These are phyloP conservation scores for Pestalotiopsis sp. DNA, from an alignment of 2,329 filamentous ascomycete genomes.

Conservation along the genomic window DNA sequence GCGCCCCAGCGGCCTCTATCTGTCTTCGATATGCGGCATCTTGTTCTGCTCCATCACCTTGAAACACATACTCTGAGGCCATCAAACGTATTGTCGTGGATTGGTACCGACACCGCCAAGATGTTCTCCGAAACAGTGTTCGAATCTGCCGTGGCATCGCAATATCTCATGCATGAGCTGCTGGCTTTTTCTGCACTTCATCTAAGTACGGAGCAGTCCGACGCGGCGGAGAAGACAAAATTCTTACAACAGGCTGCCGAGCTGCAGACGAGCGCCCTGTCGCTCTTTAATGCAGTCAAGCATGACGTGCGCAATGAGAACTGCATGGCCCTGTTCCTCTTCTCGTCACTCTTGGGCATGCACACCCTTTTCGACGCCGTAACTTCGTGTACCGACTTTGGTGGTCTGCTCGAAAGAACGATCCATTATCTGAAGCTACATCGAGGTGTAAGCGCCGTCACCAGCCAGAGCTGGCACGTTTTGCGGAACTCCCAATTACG, in stretches of 20 bases:
- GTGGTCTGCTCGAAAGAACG: not conserved
- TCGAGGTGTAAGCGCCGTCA: not conserved
- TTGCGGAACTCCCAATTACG: not conserved
- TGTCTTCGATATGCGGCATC: not conserved
- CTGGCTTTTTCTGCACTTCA: slow-evolving; percentile 2
- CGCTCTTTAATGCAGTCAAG: not conserved
- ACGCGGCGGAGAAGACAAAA: not conserved
- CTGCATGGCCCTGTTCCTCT: slow-evolving; percentile 1
- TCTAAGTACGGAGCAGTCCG: not conserved
- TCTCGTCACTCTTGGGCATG: slow-evolving; percentile 3
- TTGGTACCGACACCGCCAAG: not conserved
- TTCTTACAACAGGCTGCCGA: not conserved
- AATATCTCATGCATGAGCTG: slow-evolving; percentile 6
- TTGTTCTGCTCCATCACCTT: not conserved
- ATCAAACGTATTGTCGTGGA: not conserved
- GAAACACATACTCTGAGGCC: not conserved
- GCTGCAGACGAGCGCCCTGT: not conserved
- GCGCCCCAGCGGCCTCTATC: not conserved
- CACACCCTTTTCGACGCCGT: slow-evolving; percentile 3
- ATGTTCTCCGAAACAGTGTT: not conserved
- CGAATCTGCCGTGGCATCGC: not conserved
- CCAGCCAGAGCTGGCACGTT: not conserved
- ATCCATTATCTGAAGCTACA: not conserved
- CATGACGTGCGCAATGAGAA: not conserved
- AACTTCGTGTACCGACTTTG: not conserved